A percentile compares a stretch with the other conserved stretches of the same genome.
Evolutionary conservation across 2,329 filamentous ascomycete genomes (phyloP).

Genomic region (Cordyceps militaris): DNA sequence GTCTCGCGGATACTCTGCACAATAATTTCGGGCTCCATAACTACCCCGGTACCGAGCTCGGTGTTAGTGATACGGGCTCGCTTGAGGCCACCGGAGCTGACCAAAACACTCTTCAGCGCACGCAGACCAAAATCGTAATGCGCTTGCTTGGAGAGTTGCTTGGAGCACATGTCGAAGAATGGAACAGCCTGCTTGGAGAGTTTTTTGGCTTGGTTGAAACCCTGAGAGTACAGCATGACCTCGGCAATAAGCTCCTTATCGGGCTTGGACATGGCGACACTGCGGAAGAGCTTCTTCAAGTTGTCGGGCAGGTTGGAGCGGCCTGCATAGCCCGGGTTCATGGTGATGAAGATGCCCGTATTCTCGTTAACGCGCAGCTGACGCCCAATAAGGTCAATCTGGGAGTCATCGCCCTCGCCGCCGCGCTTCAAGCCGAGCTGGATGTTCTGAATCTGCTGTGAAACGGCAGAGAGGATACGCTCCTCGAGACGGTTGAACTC

Average conservation of each 20-base stretch:
- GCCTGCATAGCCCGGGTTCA: conserved; percentile 98
- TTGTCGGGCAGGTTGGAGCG: conserved; percentile 98
- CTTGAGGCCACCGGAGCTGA: conserved; percentile 95
- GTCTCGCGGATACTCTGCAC: conserved; percentile 98
- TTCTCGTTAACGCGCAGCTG: conserved; percentile 85
- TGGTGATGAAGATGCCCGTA: conserved; percentile 98
- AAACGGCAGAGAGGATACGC: conserved; percentile 93
- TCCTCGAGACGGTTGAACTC: conserved; percentile 99
- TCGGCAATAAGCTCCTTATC: conserved; percentile 99
- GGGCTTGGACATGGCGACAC: conserved; percentile 98
- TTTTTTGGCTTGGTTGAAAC: conserved; percentile 92
- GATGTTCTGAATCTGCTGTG: conserved; percentile 98
- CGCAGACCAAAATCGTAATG: conserved; percentile 98
- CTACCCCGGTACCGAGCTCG: conserved; percentile 56
- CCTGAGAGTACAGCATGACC: conserved; percentile 99
- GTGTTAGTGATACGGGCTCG: conserved; percentile 64
- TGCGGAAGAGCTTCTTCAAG: conserved; percentile 98
- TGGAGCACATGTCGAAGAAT: conserved; percentile 90
- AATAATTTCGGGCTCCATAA: conserved; percentile 92
- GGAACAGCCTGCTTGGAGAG: conserved; percentile 94
- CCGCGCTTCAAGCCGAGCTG: conserved; percentile 89
- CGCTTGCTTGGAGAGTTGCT: conserved; percentile 82
- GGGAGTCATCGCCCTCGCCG: conserved; percentile 70
- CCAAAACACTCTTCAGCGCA: conserved; percentile 95
- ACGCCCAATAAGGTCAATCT: conserved; percentile 91